Percentiles rank a stretch among this genome's conserved stretches.
Conservation (phyloP, 106 monocot genomes). For the Dioscorea zingiberensis region DNA sequence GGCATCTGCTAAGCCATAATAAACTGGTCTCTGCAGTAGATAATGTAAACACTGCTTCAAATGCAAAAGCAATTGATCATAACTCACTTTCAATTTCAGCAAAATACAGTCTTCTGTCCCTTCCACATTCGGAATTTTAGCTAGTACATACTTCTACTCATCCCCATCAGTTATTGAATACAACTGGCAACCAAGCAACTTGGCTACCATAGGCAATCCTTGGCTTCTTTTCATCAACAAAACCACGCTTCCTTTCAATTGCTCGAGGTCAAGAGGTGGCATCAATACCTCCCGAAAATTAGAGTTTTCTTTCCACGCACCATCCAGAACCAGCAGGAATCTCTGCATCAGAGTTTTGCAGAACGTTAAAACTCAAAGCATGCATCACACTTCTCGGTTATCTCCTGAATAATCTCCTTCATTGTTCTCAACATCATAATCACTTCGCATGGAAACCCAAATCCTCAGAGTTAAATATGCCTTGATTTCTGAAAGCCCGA, state of each 20-base stretch:
- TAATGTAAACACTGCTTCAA: conserved; percentile 49
- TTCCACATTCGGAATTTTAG: conserved; percentile 21
- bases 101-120: conserved; percentile 7
- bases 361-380: conserved; percentile 1
- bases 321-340: conserved; percentile 42
- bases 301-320: conserved; percentile 12
- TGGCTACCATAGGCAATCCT: conserved; percentile 31
- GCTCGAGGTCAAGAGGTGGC: conserved; percentile 9
- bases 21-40: too few species aligned
- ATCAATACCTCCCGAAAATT: conserved; percentile 21
- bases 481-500: not conserved
- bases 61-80: conserved; percentile 31
- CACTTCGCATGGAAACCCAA: conserved; percentile 31
- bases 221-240: conserved; percentile 18
- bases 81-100: conserved; percentile 31
- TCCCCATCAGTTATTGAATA: conserved; percentile 9
- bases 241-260: conserved; percentile 23
- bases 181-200: conserved; percentile 22
- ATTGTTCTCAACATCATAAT: conserved; percentile 12
- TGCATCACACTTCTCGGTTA: conserved; percentile 15
- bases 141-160: conserved; percentile 28
- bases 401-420: conserved; percentile 21
- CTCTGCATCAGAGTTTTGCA: conserved; percentile 24
- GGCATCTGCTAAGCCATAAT: too few species aligned
- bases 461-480: conserved; percentile 10